Conservation (phyloP, 768 basidiomycete species). For the Macrocybe gigantea region DNA sequence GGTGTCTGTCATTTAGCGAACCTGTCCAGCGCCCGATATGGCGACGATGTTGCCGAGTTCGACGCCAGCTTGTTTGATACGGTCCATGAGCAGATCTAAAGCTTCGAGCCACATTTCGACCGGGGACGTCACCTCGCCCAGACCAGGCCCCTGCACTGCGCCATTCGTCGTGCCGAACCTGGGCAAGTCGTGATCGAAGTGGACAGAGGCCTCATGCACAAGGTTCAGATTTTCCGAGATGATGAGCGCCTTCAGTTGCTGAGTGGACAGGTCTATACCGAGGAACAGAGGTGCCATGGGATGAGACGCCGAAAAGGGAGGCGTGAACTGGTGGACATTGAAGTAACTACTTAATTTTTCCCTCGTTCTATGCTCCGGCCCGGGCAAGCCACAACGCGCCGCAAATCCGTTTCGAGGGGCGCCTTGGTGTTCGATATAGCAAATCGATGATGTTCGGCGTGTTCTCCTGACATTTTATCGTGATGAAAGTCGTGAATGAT, state of each 20-base stretch:
- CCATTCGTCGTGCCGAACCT: constrained; percentile 63
- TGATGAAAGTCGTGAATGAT: no score
- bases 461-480: no score
- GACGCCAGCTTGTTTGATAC: constrained; percentile 53
- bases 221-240: constrained; percentile 51
- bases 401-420: no score
- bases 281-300: constrained; percentile 42
- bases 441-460: no score
- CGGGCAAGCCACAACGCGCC: no score
- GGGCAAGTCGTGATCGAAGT: constrained; percentile 79
- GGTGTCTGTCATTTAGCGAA: constrained; percentile 20
- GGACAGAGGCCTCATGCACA: constrained; percentile 64
- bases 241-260: constrained; percentile 75
- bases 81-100: constrained; percentile 67
- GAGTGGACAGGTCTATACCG: constrained; percentile 84
- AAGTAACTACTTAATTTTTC: no score
- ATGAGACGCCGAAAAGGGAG: no score
- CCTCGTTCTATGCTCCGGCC: no score
- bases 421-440: no score
- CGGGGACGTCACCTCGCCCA: constrained; percentile 75
- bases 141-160: constrained; percentile 54
- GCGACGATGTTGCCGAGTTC: constrained; percentile 53
- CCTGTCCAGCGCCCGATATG: constrained; percentile 78
- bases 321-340: no score
- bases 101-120: constrained; percentile 85